Evolutionary conservation across 306 rosid genomes (phyloP), one percentile per base, ranked within the genome.

Genomic region (Oxytropis ochrocephala): DNA sequence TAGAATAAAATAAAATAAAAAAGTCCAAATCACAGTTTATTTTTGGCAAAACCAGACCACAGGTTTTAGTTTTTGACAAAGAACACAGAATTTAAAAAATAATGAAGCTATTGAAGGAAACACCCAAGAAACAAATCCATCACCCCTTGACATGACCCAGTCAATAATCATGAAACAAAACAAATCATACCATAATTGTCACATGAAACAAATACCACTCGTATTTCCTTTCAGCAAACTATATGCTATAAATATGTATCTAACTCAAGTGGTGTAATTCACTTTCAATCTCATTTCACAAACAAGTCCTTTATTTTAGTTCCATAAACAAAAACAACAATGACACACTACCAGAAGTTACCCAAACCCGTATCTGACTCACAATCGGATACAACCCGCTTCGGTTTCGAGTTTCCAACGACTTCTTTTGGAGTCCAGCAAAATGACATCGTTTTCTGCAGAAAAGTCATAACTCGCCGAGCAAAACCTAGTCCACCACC

Each of bases 381-480:
- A 7, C 43, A 38, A 3, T 7, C 1, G 11, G 43, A 11, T 2
- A 8, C 9, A 2, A 6, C 8, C 2, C 9, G 53, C 47, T 11
- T 8, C 13, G 13, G 2, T n/a, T 42, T n/a, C 7, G 50, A 5
- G 50, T 14, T 18, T 14, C 24, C 18, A 0, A 0, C 53, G 0
- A 1, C 43, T 11, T 43, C 19, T 10, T 5, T 14, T 16, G 24
- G 5, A 61, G 2, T 73, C 62, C 53, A 18, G 9, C 63, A 2
- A 39, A 50, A 61, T 35, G 70, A 38, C 35, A 21, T 73, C 64
- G 33, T 73, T 14, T 73, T 73, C 70, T 62, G 53, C 43, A 54
- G 62, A 52, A 73, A 61, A 17, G 47, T 73, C 63, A 5, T 73
- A 3, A 6, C 0, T 1, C 49, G 46, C 38, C 38, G 17, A 48